Evolutionary conservation across 2,329 filamentous ascomycete species (phyloP).

Genomic region (Penicillium sp.): DNA sequence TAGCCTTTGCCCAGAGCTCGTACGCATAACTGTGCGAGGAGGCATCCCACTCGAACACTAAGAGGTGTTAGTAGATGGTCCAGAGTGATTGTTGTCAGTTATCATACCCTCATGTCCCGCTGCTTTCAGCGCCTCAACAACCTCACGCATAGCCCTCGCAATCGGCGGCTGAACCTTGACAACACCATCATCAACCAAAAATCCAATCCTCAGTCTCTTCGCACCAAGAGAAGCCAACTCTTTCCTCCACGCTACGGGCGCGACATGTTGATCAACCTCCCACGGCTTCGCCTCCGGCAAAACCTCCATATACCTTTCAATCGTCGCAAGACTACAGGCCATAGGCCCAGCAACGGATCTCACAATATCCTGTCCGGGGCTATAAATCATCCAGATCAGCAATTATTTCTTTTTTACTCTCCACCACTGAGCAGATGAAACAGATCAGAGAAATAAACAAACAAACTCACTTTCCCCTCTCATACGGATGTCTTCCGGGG

Average conservation of each 20-base stretch:
- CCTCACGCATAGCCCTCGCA: slow-evolving; percentile 53
- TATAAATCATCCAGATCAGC: not conserved
- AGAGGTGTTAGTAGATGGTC: not conserved
- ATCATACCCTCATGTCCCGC: slow-evolving; percentile 54
- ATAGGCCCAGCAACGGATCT: slow-evolving; percentile 33
- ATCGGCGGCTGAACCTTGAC: slow-evolving; percentile 63
- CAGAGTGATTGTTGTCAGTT: not conserved
- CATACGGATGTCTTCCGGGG: slow-evolving; percentile 37
- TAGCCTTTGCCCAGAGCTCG: slow-evolving; percentile 34
- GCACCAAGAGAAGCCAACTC: slow-evolving; percentile 22
- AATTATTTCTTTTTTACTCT: too few relatives aligned
- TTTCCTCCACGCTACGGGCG: slow-evolving; percentile 40
- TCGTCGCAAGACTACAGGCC: slow-evolving; percentile 24
- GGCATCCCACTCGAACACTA: slow-evolving; percentile 37
- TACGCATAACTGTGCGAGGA: slow-evolving; percentile 31
- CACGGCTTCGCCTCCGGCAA: slow-evolving; percentile 39
- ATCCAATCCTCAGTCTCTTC: slow-evolving; percentile 59
- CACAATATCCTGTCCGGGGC: slow-evolving; percentile 30
- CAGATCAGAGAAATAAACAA: slow-evolving; percentile 15
- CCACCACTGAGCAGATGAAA: not conserved
- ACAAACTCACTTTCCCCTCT: slow-evolving; percentile 36
- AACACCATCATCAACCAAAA: slow-evolving; percentile 60
- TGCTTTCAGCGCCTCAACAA: slow-evolving; percentile 58
- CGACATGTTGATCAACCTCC: slow-evolving; percentile 38
- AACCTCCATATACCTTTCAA: slow-evolving; percentile 37